Base-by-base conservation (phyloP, 2,329 filamentous ascomycete genomes). In the Ophioceras dolichostomum region DNA sequence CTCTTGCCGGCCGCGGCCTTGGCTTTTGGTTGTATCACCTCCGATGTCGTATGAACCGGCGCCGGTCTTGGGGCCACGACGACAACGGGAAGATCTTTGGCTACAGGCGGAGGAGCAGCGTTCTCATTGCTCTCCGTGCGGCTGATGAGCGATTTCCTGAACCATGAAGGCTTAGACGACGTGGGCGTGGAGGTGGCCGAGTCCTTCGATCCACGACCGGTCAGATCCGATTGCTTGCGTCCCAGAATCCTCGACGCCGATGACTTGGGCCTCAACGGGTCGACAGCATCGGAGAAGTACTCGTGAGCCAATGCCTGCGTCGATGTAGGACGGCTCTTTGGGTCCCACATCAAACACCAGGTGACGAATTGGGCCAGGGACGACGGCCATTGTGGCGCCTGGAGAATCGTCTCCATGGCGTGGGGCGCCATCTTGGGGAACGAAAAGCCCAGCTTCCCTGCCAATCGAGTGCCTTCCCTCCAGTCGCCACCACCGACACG, bases 341-440 rank as follows among this genome's bases (percentile, higher is more conserved):
- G 91, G 58, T 98, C 91, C 91, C 91, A 98, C 83, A 96, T 91
- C 47, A 98, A 62, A 60, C 91, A 98, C 87, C 87, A 95, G 13
- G 91, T 98, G 41, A 98, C 91, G 53, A 98, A 96, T 41, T 93
- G 77, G 51, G 81, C 83, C 39, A 98, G 70, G 16, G 86, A 81
- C 2, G 80, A 64, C 5, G 91, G 91, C 91, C 91, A 98, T 53
- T 94, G 85, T 13, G 91, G 87, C 19, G 83, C 58, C 53, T 86
- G 86, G 7, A 98, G 69, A 46, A 96, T 91, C 5, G 86, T 93
- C 49, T 96, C 89, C 75, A 98, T 86, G 14, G 89, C 76, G 58
- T 96, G 91, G 36, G 91, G 91, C 17, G 91, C 89, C 91, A 98
- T 96, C 76, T 91, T 96, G 42, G 91, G 91, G 62, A 98, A 98